Percentiles rank a stretch among this genome's conserved stretches.
These are phyloP conservation scores for Apiotrichum porosum DNA, from an alignment of 1,284 basidiomycete genomes.

Conservation along the genomic window DNA sequence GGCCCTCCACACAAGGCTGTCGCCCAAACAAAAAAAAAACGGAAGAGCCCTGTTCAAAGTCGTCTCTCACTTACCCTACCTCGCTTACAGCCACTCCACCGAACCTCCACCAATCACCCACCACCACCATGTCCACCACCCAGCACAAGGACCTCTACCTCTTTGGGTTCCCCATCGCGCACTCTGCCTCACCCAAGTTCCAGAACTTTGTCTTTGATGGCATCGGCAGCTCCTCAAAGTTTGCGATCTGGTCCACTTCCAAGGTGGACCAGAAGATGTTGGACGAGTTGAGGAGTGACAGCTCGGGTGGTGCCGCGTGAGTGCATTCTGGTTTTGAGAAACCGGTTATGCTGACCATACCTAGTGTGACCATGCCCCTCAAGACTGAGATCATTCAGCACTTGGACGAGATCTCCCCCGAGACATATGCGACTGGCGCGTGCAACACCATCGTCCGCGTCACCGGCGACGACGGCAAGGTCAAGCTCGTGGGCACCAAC, in stretches of 20 bases:
- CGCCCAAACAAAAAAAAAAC: too few relatives aligned
- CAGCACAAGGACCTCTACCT: slow-evolving; percentile 62
- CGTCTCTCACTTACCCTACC: too few relatives aligned
- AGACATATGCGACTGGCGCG: slow-evolving; percentile 72
- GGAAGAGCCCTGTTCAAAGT: too few relatives aligned
- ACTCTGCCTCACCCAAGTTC: slow-evolving; percentile 80
- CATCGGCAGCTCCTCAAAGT: slow-evolving; percentile 53
- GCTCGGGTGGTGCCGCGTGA: slow-evolving; percentile 92
- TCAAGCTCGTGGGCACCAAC: slow-evolving; percentile 71
- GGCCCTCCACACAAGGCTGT: too few relatives aligned
- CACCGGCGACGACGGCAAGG: slow-evolving; percentile 48
- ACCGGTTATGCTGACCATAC: not conserved
- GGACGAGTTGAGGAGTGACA: slow-evolving; percentile 19
- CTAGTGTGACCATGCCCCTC: slow-evolving; percentile 56
- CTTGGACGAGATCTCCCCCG: slow-evolving; percentile 66
- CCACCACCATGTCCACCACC: slow-evolving; percentile 2
- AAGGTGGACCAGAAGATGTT: slow-evolving; percentile 5
- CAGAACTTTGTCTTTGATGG: slow-evolving; percentile 78
- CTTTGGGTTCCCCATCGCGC: slow-evolving; percentile 76
- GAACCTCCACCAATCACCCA: too few relatives aligned
- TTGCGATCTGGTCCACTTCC: slow-evolving; percentile 45
- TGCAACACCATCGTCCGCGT: slow-evolving; percentile 76
- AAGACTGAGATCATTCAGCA: slow-evolving; percentile 75
- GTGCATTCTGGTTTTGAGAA: too few relatives aligned
- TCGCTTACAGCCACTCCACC: too few relatives aligned